Conservation (phyloP, 2,329 filamentous ascomycete genomes). For the Mollisiaceae sp. region DNA sequence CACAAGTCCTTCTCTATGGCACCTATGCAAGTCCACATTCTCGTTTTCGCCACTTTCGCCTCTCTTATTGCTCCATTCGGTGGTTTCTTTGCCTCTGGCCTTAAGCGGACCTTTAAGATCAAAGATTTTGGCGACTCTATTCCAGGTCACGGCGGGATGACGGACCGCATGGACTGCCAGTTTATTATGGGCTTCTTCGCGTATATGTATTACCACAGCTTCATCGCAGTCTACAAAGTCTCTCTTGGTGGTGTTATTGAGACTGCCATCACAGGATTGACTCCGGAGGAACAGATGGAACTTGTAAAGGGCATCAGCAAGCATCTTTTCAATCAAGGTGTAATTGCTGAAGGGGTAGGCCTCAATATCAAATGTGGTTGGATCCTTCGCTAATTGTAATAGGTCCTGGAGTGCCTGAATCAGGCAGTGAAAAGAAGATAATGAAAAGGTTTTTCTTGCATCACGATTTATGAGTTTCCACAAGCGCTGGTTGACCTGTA, state of each 20-base stretch:
- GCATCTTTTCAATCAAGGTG: slow-evolving; percentile 68
- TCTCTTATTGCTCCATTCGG: slow-evolving; percentile 97
- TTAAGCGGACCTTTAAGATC: slow-evolving; percentile 99
- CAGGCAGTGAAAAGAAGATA: slow-evolving; percentile 35
- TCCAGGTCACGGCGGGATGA: slow-evolving; percentile 96
- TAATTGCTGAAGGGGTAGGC: slow-evolving; percentile 43
- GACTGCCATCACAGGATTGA: slow-evolving; percentile 86
- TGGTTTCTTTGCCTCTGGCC: slow-evolving; percentile 95
- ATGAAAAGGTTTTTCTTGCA: slow-evolving; percentile 18
- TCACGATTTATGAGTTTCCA: slow-evolving; percentile 37
- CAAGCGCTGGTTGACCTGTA: slow-evolving; percentile 32
- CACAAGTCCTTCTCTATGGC: slow-evolving; percentile 76
- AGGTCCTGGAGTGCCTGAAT: slow-evolving; percentile 41
- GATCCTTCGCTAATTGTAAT: neutral
- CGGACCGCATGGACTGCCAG: slow-evolving; percentile 98
- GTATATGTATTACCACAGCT: slow-evolving; percentile 98
- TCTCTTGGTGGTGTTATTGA: slow-evolving; percentile 89
- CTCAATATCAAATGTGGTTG: no score
- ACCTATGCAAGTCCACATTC: slow-evolving; percentile 92
- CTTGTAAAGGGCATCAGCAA: slow-evolving; percentile 68
- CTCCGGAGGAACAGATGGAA: slow-evolving; percentile 87
- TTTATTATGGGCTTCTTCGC: slow-evolving; percentile 99
- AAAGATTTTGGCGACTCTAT: slow-evolving; percentile 99
- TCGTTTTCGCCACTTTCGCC: slow-evolving; percentile 89
- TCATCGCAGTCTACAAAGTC: slow-evolving; percentile 87